Percentiles rank a stretch among this genome's conserved stretches.
These are phyloP conservation scores for Xylariaceae sp. DNA, from an alignment of 2,329 filamentous ascomycete species.

Conservation along the genomic window DNA sequence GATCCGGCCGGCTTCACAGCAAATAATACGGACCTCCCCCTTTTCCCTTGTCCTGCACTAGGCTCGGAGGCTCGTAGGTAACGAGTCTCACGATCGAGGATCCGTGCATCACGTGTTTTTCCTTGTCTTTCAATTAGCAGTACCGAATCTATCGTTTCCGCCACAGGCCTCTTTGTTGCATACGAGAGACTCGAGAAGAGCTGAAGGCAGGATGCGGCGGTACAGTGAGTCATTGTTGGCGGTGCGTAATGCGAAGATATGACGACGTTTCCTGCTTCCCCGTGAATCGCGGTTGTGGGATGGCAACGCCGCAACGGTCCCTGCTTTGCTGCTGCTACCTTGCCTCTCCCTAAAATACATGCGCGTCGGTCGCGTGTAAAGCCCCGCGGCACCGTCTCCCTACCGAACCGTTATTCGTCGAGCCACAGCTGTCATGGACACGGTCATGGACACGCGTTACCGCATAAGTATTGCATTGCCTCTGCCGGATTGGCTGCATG, in stretches of 20 bases:
- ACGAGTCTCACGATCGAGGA: neutral
- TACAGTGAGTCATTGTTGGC: neutral
- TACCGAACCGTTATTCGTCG: constrained; percentile 10
- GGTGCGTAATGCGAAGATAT: neutral
- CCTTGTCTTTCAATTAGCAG: neutral
- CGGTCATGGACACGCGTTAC: constrained; percentile 14
- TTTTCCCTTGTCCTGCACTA: constrained; percentile 4
- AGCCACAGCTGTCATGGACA: constrained; percentile 3
- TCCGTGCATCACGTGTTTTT: neutral
- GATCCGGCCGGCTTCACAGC: neutral
- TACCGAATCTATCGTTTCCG: neutral
- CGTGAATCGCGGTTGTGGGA: constrained; percentile 3
- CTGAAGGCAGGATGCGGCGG: neutral
- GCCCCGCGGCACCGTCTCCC: constrained; percentile 7
- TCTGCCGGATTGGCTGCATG: constrained; percentile 2
- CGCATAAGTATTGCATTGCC: constrained; percentile 14
- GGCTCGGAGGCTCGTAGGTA: neutral
- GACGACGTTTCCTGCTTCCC: neutral
- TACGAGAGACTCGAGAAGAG: neutral
- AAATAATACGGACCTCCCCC: constrained; percentile 7
- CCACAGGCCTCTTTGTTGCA: neutral
- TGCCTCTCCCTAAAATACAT: neutral
- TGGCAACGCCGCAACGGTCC: neutral
- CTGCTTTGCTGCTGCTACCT: neutral
- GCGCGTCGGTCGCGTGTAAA: constrained; percentile 3